Evolutionary conservation across 371 early-diverging fungal species (phyloP), one percentile per base, ranked within the genome.

Genomic region (Neoconidiobolus thromboides): DNA sequence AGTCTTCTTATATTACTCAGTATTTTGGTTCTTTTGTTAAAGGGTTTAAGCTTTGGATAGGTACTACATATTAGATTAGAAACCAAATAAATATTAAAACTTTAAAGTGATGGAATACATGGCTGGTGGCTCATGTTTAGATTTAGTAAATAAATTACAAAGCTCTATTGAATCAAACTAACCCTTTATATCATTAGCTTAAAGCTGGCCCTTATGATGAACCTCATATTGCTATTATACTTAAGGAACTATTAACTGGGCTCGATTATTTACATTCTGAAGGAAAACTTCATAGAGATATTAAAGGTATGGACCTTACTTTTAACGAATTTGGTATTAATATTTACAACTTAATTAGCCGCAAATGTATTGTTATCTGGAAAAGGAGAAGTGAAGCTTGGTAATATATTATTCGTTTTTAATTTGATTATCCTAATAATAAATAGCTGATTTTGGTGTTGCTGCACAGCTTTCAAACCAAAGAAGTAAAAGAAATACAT

Each of bases 201-300:
- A 87, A 87, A 69, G 80, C 87, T 5, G 86, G 87, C 6, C 71
- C 77, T 1, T 87, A 95, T 60, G 76, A 80, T 54, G 97, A 96
- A 69, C 76, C 82, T 36, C 85, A 82, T 63, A 91, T 95, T 64
- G 89, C 93, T 14, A 86, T 93, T 55, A 87, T 96, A 42, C 64
- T 96, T 57, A 80, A 89, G 46, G 95, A 96, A 66, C 73, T 93
- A 43, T 72, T 95, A 39, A 72, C 82, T 52, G 99, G 97, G 1
- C 75, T 97, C 42, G 90, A 92, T 60, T 96, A 98, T 71, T 75
- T 98, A n/a, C 96, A 98, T 69, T 74, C 75, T 39, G 86, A 91
- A 69, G 84, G 91, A 58, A 93, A 96, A 69, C 78, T 98, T 43
- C 99, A 98, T 67, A 76, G 99, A 67, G 89, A 88, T 66, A 85